Conservation (phyloP, 2,329 filamentous ascomycete species). For the Colletotrichum gloeosporioides region DNA sequence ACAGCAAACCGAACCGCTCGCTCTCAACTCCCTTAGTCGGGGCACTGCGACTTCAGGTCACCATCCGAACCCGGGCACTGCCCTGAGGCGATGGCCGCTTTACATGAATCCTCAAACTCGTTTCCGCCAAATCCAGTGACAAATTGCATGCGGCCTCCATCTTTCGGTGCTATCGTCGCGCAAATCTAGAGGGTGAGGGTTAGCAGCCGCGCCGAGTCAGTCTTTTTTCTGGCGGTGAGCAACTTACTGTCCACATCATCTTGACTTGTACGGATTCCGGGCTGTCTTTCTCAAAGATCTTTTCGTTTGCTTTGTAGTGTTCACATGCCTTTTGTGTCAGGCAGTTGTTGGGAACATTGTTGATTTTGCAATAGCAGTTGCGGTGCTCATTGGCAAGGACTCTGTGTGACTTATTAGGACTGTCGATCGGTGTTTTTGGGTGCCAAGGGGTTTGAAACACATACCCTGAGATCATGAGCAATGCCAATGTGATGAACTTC, state of each 20-base stretch:
- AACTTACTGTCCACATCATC: not conserved
- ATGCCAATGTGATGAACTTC: not conserved
- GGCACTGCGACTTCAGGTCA: not conserved
- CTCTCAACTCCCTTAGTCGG: not conserved
- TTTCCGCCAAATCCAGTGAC: not conserved
- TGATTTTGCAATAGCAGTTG: not conserved
- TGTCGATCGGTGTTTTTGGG: not conserved
- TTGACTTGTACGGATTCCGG: not conserved
- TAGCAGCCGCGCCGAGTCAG: not conserved
- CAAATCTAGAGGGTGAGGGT: not conserved
- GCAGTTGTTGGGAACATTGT: not conserved
- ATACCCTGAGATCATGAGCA: not conserved
- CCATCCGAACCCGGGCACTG: not conserved
- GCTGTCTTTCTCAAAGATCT: not conserved
- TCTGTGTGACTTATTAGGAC: not conserved
- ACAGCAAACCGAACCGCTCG: not conserved
- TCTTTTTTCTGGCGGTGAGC: not conserved
- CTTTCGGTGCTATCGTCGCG: not conserved
- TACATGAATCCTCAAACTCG: not conserved
- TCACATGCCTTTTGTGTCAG: not conserved
- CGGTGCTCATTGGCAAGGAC: not conserved
- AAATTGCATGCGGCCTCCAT: not conserved
- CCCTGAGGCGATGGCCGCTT: not conserved
- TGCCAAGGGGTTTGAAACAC: not conserved
- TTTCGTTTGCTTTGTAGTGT: not conserved